phyloP scores from a whole-genome alignment of 2,329 filamentous ascomycete genomes.

The Fusarium sp. region DNA sequence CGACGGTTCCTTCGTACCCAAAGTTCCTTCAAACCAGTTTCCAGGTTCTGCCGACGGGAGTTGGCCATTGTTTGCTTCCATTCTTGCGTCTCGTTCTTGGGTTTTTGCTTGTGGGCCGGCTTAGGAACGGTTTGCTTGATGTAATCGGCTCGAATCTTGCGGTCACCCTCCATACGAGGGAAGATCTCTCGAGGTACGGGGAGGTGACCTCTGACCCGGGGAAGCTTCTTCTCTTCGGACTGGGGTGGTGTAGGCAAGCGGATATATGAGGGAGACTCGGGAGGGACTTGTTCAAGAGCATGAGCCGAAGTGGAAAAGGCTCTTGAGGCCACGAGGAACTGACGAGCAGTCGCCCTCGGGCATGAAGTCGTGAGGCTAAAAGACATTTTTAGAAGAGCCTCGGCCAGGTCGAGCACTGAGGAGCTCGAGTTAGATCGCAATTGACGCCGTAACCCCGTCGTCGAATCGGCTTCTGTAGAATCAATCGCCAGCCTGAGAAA shows the following conservation, averaged over 20 bases:
- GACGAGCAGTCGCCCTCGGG: constrained; percentile 41
- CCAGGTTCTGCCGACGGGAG: constrained; percentile 75
- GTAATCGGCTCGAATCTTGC: constrained; percentile 71
- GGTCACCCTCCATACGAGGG: constrained; percentile 60
- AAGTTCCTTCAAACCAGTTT: constrained; percentile 75
- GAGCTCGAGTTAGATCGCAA: constrained; percentile 28
- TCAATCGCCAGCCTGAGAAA: constrained; percentile 31
- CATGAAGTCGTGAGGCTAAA: constrained; percentile 36
- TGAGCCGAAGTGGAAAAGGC: constrained; percentile 48
- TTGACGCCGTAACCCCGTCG: constrained; percentile 27
- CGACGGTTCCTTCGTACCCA: constrained; percentile 68
- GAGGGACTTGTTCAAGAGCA: constrained; percentile 69
- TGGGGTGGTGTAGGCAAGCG: constrained; percentile 82
- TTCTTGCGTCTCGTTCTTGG: constrained; percentile 52
- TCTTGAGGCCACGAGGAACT: constrained; percentile 41
- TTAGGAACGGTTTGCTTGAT: constrained; percentile 66
- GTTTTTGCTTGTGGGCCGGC: constrained; percentile 55
- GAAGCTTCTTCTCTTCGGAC: constrained; percentile 61
- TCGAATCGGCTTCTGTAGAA: constrained; percentile 18
- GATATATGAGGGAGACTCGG: constrained; percentile 89
- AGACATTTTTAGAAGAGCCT: constrained; percentile 42
- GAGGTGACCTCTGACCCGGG: constrained; percentile 76
- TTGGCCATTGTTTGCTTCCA: constrained; percentile 82
- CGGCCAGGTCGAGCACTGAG: constrained; percentile 14
- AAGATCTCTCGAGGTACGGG: constrained; percentile 88